phyloP scores from a whole-genome alignment of 176 grass and related monocot genomes.

The Avena sativa region DNA sequence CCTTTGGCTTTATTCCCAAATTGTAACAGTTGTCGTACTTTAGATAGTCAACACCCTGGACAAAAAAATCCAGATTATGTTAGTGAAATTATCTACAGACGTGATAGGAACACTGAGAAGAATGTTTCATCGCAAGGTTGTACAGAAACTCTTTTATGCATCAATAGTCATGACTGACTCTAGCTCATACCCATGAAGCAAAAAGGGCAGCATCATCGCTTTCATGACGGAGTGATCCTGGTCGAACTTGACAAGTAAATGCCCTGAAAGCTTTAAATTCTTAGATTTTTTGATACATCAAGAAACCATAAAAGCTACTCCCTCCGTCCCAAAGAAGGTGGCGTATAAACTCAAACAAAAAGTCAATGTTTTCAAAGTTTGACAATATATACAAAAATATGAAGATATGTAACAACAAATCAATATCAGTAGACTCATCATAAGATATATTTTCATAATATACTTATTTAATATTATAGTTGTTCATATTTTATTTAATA shows the following conservation, averaged over 20 bases:
- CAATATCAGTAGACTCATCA: no score
- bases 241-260: conserved; percentile 94
- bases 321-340: no score
- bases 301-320: conserved; percentile 22
- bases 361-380: no score
- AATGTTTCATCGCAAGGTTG: not conserved
- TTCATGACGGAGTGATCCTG: conserved; percentile 89
- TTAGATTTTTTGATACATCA: conserved; percentile 30
- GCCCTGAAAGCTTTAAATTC: conserved; percentile 60
- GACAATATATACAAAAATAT: no score
- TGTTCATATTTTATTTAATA: no score
- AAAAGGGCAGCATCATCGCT: conserved; percentile 74
- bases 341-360: no score
- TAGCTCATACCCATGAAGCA: conserved; percentile 86
- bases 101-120: conserved; percentile 11
- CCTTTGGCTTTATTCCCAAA: conserved; percentile 80
- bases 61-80: conserved; percentile 1
- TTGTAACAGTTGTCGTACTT: conserved; percentile 98
- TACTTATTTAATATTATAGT: no score
- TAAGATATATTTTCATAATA: no score
- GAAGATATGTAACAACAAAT: no score
- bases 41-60: conserved; percentile 85
- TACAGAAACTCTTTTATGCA: conserved; percentile 20
- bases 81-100: not conserved
- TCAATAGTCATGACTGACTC: conserved; percentile 3